Base-by-base conservation (phyloP, 139 green algal species). In the Pseudopediastrum boryanum region DNA sequence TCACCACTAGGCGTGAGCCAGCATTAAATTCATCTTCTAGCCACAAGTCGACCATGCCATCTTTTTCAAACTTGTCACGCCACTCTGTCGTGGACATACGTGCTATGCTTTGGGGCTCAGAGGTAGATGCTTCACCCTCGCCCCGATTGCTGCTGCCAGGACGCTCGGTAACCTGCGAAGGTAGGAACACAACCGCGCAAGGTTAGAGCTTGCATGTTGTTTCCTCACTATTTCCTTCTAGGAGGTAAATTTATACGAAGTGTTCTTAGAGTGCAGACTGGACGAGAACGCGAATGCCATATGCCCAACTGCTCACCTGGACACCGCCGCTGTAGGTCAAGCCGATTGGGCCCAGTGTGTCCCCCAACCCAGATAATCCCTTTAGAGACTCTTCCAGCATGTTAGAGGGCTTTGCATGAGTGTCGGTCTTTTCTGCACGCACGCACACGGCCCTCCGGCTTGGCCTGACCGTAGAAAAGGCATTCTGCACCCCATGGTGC, bases 21-120 rank as follows among this genome's bases (percentile, higher is more conserved):
- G 93, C 85, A 70, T 98, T 98, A 86, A 97, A 98, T 76, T 98
- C 92, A n/a, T 98, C 95, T 78, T 98, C 87, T 19, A 98, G 69
- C 86, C 90, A 98, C 41, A 98, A 79, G 85, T 97, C 91, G 4
- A 98, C 94, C 7, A 64, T 85, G 10, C 94, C 95, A 38, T 95
- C 91, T 48, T 80, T 81, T 69, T 97, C 95, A 71, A 95, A 97
- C 43, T 78, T 83, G 2, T 66, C 61, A 2, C 90, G 85, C 94
- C 93, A 97, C 77, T 97, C 90, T 0, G 84, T 89, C 13, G 93
- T 98, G 0, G 83, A 92, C 83, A 97, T 87, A 61, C 73, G 88
- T 81, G 80, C 36, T 39, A 95, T 95, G 66, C 84, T 91, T 46
- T 84, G 31, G 16, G 35, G 44, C 10, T 13, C 27, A 23, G 65